phyloP scores from a whole-genome alignment of 345 rosid species.

The Sisymbrium altissimum region DNA sequence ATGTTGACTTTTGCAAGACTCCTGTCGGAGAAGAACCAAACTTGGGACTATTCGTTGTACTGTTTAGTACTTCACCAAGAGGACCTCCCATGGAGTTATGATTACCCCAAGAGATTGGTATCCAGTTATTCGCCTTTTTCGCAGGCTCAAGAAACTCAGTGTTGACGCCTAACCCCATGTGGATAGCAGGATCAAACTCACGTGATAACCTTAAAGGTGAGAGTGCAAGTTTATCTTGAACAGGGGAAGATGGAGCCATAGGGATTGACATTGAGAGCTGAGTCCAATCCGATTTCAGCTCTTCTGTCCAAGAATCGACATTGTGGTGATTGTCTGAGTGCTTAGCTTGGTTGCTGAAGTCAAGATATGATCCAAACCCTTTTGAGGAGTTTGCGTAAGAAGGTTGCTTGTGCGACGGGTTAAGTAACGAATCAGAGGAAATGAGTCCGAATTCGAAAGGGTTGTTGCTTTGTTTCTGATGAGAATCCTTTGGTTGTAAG shows the following conservation, averaged over 20 bases:
- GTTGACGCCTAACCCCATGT: slow-evolving; percentile 42
- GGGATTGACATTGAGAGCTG: slow-evolving; percentile 74
- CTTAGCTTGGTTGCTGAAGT: slow-evolving; percentile 42
- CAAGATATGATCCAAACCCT: slow-evolving; percentile 47
- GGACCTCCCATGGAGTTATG: slow-evolving; percentile 62
- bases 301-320: slow-evolving; percentile 50
- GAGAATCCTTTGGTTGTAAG: slow-evolving; percentile 37
- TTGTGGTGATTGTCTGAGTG: slow-evolving; percentile 34
- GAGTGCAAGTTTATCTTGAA: slow-evolving; percentile 40
- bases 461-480: slow-evolving; percentile 39
- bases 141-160: slow-evolving; percentile 30
- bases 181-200: slow-evolving; percentile 43
- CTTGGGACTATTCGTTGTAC: slow-evolving; percentile 43
- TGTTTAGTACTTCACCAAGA: slow-evolving; percentile 58
- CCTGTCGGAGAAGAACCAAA: slow-evolving; percentile 71
- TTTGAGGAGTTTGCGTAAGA: slow-evolving; percentile 36
- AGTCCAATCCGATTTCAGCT: slow-evolving; percentile 40
- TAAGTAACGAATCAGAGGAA: slow-evolving; percentile 46
- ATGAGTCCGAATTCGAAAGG: slow-evolving; percentile 48
- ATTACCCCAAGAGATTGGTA: slow-evolving; percentile 47
- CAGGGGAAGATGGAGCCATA: slow-evolving; percentile 43
- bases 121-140: slow-evolving; percentile 37
- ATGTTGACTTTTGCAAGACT: slow-evolving; percentile 68
- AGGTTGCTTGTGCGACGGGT: slow-evolving; percentile 39
- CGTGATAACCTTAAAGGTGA: slow-evolving; percentile 54